phyloP scores from a whole-genome alignment of 2,329 filamentous ascomycete species.

The Stagonosporopsis chrysanthemi region DNA sequence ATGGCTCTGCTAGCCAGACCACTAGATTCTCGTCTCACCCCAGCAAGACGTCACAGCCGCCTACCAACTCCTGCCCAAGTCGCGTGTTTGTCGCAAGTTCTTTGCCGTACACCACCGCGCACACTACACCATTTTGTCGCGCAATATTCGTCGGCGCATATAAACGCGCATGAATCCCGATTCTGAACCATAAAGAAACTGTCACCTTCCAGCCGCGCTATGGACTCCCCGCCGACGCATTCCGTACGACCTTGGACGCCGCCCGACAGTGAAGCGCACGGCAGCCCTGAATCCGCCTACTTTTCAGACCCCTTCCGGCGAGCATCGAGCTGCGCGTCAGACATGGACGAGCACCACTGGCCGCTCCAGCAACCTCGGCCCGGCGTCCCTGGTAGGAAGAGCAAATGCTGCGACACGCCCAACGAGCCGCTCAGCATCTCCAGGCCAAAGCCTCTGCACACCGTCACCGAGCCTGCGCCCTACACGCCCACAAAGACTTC shows the following conservation, averaged over 20 bases:
- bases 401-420: constrained; percentile 22
- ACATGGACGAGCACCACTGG: constrained; percentile 21
- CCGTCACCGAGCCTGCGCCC: constrained; percentile 28
- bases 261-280: constrained; percentile 34
- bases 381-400: constrained; percentile 9
- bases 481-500: constrained; percentile 34
- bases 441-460: constrained; percentile 26
- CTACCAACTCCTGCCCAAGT: constrained; percentile 9
- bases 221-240: constrained; percentile 32
- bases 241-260: constrained; percentile 42
- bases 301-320: constrained; percentile 31
- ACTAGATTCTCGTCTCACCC: constrained; percentile 7
- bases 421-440: constrained; percentile 18
- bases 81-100: constrained; percentile 17
- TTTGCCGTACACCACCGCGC: constrained; percentile 5
- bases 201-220: constrained; percentile 23
- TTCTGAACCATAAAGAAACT: constrained; percentile 21
- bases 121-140: constrained; percentile 8
- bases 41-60: constrained; percentile 22
- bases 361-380: constrained; percentile 15
- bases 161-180: constrained; percentile 11
- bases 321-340: constrained; percentile 20
- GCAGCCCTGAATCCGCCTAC: constrained; percentile 27
- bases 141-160: constrained; percentile 14
- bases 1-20: constrained; percentile 1